A percentile compares a stretch with the other conserved stretches of the same genome.
Evolutionary conservation across 140 eudicot genomes (phyloP).

Genomic region (Oenanthe javanica): DNA sequence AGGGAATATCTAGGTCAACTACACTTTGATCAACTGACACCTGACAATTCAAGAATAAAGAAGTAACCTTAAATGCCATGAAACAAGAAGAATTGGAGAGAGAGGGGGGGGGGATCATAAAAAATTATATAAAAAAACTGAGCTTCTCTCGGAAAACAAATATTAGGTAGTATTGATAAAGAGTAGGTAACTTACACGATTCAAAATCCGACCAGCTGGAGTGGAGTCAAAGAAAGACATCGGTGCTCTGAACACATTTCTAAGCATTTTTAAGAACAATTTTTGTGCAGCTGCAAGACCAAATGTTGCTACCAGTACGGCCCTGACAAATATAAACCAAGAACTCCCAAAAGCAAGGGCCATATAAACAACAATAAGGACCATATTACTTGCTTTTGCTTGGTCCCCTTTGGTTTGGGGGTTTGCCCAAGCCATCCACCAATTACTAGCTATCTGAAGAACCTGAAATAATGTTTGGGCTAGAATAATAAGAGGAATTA

Average conservation of each 20-base stretch:
- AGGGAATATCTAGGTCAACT: conserved; percentile 24
- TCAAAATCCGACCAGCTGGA: conserved; percentile 57
- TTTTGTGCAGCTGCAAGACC: conserved; percentile 54
- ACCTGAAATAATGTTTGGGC: conserved; percentile 46
- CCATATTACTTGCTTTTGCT: conserved; percentile 33
- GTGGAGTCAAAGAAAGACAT: conserved; percentile 67
- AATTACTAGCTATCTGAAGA: conserved; percentile 55
- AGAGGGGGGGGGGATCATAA: neutral
- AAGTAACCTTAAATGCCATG: neutral
- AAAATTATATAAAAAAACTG: neutral
- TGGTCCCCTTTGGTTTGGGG: conserved; percentile 43
- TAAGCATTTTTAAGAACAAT: conserved; percentile 41
- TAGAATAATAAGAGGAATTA: conserved; percentile 41
- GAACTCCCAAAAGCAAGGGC: conserved; percentile 57
- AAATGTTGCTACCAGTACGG: conserved; percentile 45
- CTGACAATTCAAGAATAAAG: conserved; percentile 7
- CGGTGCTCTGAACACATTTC: conserved; percentile 46
- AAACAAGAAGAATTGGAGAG: neutral
- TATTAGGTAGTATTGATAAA: neutral
- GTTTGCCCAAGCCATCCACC: conserved; percentile 79
- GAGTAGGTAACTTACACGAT: conserved; percentile 33
- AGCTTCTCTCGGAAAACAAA: neutral
- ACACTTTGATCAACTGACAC: conserved; percentile 23
- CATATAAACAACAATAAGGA: conserved; percentile 46
- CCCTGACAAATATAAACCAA: conserved; percentile 46